These are phyloP conservation scores for Ganoderma boninense DNA, from an alignment of 1,284 basidiomycete species.

Conservation along the genomic window DNA sequence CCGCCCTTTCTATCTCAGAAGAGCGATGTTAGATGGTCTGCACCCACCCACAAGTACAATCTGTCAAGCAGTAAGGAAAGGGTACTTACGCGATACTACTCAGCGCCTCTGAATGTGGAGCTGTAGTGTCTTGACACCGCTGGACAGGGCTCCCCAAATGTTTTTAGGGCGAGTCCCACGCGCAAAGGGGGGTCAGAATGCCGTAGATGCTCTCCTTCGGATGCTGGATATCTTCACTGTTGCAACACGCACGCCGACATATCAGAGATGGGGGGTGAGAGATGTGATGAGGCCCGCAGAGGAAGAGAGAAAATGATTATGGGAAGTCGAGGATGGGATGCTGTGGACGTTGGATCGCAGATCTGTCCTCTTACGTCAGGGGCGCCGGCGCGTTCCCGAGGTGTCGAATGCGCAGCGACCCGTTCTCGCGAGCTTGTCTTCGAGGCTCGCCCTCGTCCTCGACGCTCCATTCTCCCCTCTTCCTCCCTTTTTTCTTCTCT, in stretches of 20 bases:
- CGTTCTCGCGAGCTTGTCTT: neutral
- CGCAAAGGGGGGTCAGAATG: neutral
- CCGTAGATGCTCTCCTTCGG: no score
- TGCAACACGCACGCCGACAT: neutral
- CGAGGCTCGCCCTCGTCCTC: constrained; percentile 18
- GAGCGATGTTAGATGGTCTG: neutral
- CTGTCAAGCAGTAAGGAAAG: neutral
- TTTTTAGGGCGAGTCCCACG: neutral
- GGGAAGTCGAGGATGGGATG: neutral
- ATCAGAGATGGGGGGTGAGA: constrained; percentile 23
- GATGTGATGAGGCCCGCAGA: constrained; percentile 18
- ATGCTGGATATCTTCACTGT: neutral
- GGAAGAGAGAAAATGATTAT: neutral
- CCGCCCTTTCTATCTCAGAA: neutral
- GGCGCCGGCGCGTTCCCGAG: neutral
- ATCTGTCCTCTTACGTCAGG: constrained; percentile 3
- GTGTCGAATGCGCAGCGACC: constrained; percentile 19
- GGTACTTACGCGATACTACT: neutral
- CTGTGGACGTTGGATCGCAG: neutral
- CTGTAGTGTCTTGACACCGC: neutral
- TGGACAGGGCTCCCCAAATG: neutral
- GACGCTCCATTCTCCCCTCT: neutral
- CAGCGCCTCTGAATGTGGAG: neutral
- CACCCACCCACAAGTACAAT: neutral
- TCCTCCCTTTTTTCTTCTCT: neutral